Evolutionary conservation across 139 green algal species (phyloP).

Genomic region (Closterium sp.): DNA sequence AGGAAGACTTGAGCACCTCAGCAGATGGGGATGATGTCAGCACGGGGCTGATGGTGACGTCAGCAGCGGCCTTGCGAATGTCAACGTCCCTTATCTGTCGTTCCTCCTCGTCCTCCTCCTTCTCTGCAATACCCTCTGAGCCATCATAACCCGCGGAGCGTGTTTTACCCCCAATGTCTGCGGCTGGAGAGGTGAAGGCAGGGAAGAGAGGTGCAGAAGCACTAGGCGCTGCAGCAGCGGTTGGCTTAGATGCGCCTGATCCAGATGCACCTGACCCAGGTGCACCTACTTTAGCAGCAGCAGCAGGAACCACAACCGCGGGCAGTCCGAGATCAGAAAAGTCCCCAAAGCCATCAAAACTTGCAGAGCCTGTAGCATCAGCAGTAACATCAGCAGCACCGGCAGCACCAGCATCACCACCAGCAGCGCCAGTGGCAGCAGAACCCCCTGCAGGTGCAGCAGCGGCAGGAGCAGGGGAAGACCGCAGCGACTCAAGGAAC

Average conservation of each 20-base stretch:
- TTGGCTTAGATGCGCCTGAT: background rate
- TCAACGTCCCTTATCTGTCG: background rate
- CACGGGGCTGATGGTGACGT: background rate
- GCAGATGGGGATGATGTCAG: background rate
- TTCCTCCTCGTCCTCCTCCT: background rate
- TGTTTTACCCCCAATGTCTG: no score
- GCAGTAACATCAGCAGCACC: no score
- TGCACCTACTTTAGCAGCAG: background rate
- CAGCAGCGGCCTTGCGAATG: background rate
- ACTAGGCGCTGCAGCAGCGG: background rate
- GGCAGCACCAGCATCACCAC: background rate
- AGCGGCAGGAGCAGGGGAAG: background rate
- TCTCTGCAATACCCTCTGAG: no score
- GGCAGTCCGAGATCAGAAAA: background rate
- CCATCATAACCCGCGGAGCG: no score
- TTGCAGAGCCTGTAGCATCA: background rate
- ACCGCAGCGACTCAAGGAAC: background rate
- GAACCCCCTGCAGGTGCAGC: background rate
- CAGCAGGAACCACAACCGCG: background rate
- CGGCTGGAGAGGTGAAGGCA: no score
- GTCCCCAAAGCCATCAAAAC: background rate
- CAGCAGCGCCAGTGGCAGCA: background rate
- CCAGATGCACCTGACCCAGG: background rate
- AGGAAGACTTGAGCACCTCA: background rate
- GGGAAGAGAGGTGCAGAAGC: background rate